A percentile compares a stretch with the other conserved stretches of the same genome.
phyloP scores from a whole-genome alignment of 2,329 filamentous ascomycete genomes.

The Colletotrichum sp. region DNA sequence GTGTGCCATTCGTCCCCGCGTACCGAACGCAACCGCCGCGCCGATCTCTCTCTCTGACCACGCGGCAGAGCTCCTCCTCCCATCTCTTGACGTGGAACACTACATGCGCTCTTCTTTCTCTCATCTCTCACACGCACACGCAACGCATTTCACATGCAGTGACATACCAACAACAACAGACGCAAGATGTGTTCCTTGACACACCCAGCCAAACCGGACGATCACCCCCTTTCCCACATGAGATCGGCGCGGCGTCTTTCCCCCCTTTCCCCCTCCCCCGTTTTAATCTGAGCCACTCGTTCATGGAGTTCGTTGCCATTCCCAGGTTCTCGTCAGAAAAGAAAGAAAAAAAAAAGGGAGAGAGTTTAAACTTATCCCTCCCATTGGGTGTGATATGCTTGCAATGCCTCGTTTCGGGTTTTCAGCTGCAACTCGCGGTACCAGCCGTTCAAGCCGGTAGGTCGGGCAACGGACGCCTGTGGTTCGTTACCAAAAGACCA shows the following conservation, averaged over 20 bases:
- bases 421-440: background rate
- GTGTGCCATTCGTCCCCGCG: background rate
- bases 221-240: background rate
- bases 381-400: background rate
- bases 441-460: background rate
- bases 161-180: background rate
- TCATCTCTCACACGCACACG: background rate
- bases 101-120: background rate
- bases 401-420: background rate
- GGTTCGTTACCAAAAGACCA: background rate
- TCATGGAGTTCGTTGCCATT: background rate
- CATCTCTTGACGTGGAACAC: background rate
- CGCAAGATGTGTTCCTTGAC: background rate
- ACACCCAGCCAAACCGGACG: background rate
- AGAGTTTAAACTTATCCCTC: conserved; percentile 1
- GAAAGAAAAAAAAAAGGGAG: background rate
- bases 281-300: background rate
- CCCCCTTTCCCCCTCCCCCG: background rate
- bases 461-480: background rate
- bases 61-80: conserved; percentile 5
- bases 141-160: background rate
- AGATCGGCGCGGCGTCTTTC: conserved; percentile 14
- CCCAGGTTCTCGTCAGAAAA: background rate
- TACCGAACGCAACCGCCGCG: conserved; percentile 6
- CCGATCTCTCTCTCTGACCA: conserved; percentile 1